Conservation (phyloP, 225 moss, liverwort and hornwort species). For the Climacium dendroides region DNA sequence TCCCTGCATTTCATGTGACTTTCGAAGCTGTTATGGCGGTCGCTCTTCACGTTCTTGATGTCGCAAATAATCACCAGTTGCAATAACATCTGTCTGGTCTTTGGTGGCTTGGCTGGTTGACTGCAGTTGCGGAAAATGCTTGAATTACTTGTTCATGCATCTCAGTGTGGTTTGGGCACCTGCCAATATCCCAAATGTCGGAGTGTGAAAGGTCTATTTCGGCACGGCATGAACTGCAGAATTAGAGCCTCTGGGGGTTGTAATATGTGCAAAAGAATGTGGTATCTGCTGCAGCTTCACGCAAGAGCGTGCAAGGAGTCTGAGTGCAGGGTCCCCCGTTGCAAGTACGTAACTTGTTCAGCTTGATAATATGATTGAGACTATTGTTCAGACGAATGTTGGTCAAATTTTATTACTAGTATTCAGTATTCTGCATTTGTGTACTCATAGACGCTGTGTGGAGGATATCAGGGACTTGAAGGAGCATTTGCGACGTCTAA, state of each 20-base stretch:
- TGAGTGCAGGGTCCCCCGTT: constrained; percentile 89
- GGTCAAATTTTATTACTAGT: not conserved
- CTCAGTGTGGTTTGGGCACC: constrained; percentile 53
- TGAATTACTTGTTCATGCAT: constrained; percentile 88
- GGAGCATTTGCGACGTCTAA: constrained; percentile 85
- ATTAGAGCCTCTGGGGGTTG: constrained; percentile 86
- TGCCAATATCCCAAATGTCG: constrained; percentile 94
- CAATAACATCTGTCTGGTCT: not conserved
- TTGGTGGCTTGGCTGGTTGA: constrained; percentile 10
- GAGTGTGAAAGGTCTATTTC: constrained; percentile 85
- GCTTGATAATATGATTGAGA: not conserved
- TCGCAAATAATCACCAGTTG: not conserved
- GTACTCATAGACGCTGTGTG: not conserved
- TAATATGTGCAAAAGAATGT: constrained; percentile 92
- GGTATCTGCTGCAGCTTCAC: constrained; percentile 95
- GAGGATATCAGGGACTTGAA: constrained; percentile 70
- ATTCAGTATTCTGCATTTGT: not conserved
- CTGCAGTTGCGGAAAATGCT: constrained; percentile 96
- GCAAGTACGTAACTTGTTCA: constrained; percentile 58
- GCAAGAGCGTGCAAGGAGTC: constrained; percentile 98
- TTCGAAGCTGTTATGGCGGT: not conserved
- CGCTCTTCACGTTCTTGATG: not conserved
- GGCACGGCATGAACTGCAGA: constrained; percentile 88
- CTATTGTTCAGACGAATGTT: not conserved
- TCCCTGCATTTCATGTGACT: not conserved